A percentile compares a stretch with the other conserved stretches of the same genome.
Conservation (phyloP, 2,329 filamentous ascomycete species). For the Colletotrichum tabaci region DNA sequence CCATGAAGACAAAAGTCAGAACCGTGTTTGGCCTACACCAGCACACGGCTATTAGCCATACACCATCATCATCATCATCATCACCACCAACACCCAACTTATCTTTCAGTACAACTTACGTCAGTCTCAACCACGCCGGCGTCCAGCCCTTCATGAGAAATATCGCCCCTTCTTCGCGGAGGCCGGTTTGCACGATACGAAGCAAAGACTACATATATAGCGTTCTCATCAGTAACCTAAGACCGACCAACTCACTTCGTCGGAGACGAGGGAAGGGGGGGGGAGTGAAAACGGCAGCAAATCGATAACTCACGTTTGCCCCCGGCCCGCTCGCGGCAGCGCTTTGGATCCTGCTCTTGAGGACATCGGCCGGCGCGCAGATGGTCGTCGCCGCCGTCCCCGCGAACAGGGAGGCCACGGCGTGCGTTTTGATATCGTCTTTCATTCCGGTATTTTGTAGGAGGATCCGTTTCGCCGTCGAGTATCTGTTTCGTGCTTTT, state of each 20-base stretch:
- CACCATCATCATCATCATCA: background rate
- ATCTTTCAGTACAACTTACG: constrained; percentile 48
- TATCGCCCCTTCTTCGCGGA: constrained; percentile 56
- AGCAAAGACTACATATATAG: constrained; percentile 48
- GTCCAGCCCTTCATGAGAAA: constrained; percentile 64
- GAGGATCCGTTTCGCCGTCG: constrained; percentile 53
- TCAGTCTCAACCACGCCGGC: constrained; percentile 60
- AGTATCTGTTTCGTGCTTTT: constrained; percentile 48
- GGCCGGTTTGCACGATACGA: constrained; percentile 52
- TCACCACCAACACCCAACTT: constrained; percentile 2
- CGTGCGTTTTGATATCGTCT: constrained; percentile 59
- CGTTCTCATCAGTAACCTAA: background rate
- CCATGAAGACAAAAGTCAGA: constrained; percentile 63
- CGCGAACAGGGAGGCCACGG: constrained; percentile 56
- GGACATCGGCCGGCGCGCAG: constrained; percentile 61
- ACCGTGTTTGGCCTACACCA: constrained; percentile 57
- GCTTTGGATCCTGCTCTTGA: constrained; percentile 60
- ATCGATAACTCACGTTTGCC: constrained; percentile 30
- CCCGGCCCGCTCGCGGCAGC: constrained; percentile 44
- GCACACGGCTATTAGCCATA: constrained; percentile 38
- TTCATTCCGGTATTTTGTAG: constrained; percentile 47
- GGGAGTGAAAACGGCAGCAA: background rate
- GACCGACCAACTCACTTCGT: too few species aligned
- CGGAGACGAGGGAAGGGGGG: too few species aligned
- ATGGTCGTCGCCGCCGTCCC: constrained; percentile 63